These are phyloP conservation scores for Ascochyta viciae-villosae DNA, from an alignment of 2,329 filamentous ascomycete species.

Conservation along the genomic window DNA sequence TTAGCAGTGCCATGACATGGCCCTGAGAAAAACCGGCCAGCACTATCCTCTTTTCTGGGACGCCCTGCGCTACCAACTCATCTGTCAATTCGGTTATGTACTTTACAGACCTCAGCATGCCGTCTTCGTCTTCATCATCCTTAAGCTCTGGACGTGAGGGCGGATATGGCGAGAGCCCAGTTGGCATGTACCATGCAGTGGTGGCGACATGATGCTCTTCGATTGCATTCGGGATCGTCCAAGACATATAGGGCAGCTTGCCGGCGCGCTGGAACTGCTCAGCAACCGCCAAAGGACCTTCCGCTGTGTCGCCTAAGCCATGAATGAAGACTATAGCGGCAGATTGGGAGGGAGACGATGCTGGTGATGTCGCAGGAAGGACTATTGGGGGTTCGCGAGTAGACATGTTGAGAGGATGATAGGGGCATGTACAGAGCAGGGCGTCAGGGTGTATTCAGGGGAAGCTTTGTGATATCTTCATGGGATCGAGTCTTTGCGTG, in stretches of 20 bases:
- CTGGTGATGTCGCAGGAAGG: constrained; percentile 45
- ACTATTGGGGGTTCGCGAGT: constrained; percentile 44
- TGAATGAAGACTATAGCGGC: constrained; percentile 58
- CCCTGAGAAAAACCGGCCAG: constrained; percentile 59
- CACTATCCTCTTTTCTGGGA: constrained; percentile 53
- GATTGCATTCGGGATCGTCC: constrained; percentile 60
- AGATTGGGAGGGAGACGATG: constrained; percentile 45
- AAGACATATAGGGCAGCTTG: constrained; percentile 58
- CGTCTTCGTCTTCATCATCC: constrained; percentile 56
- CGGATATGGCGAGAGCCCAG: constrained; percentile 49
- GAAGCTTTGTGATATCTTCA: background rate
- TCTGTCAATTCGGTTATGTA: constrained; percentile 55
- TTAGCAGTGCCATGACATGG: constrained; percentile 54
- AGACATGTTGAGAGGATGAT: background rate
- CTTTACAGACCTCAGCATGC: constrained; percentile 49
- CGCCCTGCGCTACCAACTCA: constrained; percentile 50
- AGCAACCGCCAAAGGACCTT: constrained; percentile 53
- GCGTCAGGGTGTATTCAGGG: too few species aligned
- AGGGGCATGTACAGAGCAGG: too few species aligned
- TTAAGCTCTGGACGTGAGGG: constrained; percentile 53
- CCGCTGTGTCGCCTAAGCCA: constrained; percentile 56
- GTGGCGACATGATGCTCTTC: constrained; percentile 55
- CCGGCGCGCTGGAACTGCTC: constrained; percentile 57
- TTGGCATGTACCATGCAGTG: constrained; percentile 58
- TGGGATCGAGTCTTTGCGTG: too few species aligned